Base-by-base conservation (phyloP, 495 filamentous ascomycete genomes). In the Chaetomium fimeti region DNA sequence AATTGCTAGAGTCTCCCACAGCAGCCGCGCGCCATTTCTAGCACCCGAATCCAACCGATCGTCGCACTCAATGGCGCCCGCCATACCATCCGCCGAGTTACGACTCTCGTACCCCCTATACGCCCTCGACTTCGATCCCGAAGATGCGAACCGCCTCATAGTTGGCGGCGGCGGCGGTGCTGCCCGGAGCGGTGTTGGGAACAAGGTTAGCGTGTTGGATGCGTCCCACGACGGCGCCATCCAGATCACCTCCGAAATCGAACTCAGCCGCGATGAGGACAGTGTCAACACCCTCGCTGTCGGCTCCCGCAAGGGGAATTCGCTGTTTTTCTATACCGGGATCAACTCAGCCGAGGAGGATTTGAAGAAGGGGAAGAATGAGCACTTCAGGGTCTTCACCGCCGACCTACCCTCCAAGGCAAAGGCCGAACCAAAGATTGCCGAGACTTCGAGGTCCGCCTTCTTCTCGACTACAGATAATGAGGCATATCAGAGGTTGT, bases 131-230 rank as follows among this genome's bases (percentile, higher is more conserved):
- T 97, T 97, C 75, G 90, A 94, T 71, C 89, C 91, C 57, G 82
- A 88, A 69, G 85, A 94, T 78, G 84, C 85, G 62, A 81, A 84
- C 64, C 84, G 84, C 54, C 79, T 97, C 32, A 77, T 96, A 11
- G 91, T 97, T n/a, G 93, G 88, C 42, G 93, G 94, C 29, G 94
- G 94, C 55, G 93, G 93, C 64, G 93, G 93, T 22, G 88, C 92
- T 71, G 86, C 89, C 45, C 86, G 88, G 62, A 94, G 84, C 71
- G 94, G 93, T 53, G 91, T 97, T 40, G 85, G 87, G 32, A 98
- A 97, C 76, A 93, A 93, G 77, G 92, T 98, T 74, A 88, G 84
- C 27, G 77, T 92, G 32, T 78, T 97, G 32, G 88, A 94, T 71
- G 82, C 87, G 71, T 82, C 83, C 78, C 82, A 79, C 67, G 69